Conservation (phyloP, 2,329 filamentous ascomycete species). For the Akanthomyces lecanii region DNA sequence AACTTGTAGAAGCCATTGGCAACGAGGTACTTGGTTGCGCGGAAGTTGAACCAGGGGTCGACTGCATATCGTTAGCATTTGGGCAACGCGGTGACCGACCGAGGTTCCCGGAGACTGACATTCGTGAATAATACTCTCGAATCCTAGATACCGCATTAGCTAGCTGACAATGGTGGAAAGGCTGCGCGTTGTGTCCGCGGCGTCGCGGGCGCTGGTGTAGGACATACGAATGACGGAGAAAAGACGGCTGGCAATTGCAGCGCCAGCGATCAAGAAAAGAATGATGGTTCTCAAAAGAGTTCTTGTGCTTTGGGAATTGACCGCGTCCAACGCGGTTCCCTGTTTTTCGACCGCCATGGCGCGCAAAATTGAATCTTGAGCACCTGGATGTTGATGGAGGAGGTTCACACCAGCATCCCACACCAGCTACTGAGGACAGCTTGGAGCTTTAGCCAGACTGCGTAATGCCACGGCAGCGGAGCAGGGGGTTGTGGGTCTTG, state of each 20-base stretch:
- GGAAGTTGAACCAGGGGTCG: conserved; percentile 99
- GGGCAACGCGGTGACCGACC: conserved; percentile 15
- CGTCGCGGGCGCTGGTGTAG: background rate
- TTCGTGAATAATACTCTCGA: conserved; percentile 99
- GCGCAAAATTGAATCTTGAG: conserved; percentile 28
- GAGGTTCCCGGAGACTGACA: conserved; percentile 58
- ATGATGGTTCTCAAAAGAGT: conserved; percentile 86
- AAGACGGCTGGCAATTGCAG: conserved; percentile 86
- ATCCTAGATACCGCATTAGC: conserved; percentile 55
- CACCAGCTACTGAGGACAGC: conserved; percentile 36
- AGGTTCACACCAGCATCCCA: conserved; percentile 18
- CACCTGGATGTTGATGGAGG: conserved; percentile 30
- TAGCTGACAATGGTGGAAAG: background rate
- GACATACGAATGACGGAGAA: conserved; percentile 95
- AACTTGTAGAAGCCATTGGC: conserved; percentile 97
- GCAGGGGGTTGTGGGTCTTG: conserved; percentile 23
- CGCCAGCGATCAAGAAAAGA: conserved; percentile 83
- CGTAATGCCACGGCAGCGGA: conserved; percentile 17
- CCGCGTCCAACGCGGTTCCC: conserved; percentile 61
- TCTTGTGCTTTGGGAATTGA: conserved; percentile 76
- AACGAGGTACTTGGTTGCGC: conserved; percentile 95
- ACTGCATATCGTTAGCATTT: conserved; percentile 52
- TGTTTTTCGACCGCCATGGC: conserved; percentile 44
- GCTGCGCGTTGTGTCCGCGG: background rate
- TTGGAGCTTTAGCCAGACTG: conserved; percentile 36